phyloP scores from a whole-genome alignment of 495 filamentous ascomycete species.

The Aspergillus saccharolyticus region DNA sequence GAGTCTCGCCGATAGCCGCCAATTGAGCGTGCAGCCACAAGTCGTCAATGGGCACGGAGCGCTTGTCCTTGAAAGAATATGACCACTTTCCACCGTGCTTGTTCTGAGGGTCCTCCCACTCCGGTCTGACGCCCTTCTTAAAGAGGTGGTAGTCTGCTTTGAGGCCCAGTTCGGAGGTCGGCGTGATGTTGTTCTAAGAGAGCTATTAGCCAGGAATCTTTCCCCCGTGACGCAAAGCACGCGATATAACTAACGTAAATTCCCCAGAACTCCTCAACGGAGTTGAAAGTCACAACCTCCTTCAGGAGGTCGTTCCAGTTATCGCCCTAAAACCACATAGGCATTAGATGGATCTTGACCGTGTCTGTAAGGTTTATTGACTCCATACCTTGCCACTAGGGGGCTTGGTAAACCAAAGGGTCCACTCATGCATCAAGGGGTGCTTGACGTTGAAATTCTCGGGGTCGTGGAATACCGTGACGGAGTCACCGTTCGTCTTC shows the following conservation, averaged over 20 bases:
- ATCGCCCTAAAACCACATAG: slow-evolving; percentile 58
- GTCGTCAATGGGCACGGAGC: slow-evolving; percentile 82
- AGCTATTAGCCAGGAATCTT: slow-evolving; percentile 2
- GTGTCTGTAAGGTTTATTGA: neutral
- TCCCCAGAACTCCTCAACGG: slow-evolving; percentile 99
- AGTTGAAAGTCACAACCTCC: slow-evolving; percentile 96
- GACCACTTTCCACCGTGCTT: slow-evolving; percentile 99
- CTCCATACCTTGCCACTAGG: slow-evolving; percentile 83
- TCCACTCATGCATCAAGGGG: slow-evolving; percentile 93
- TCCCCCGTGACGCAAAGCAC: neutral
- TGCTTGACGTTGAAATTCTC: slow-evolving; percentile 99
- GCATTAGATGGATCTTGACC: slow-evolving; percentile 10
- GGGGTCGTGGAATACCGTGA: slow-evolving; percentile 95
- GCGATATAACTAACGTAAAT: slow-evolving; percentile 71
- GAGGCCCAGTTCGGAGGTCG: slow-evolving; percentile 87
- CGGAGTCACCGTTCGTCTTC: slow-evolving; percentile 46
- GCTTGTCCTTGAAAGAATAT: slow-evolving; percentile 94
- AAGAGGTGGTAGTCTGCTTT: slow-evolving; percentile 99
- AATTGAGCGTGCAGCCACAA: slow-evolving; percentile 97
- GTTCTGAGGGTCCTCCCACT: slow-evolving; percentile 98
- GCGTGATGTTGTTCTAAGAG: slow-evolving; percentile 91
- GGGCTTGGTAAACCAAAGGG: slow-evolving; percentile 98
- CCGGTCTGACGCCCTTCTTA: slow-evolving; percentile 92
- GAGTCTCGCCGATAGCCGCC: slow-evolving; percentile 93
- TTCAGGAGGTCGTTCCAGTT: slow-evolving; percentile 99